Base-by-base conservation (phyloP, 225 moss, liverwort and hornwort genomes). In the Pseudoscleropodium purum region DNA sequence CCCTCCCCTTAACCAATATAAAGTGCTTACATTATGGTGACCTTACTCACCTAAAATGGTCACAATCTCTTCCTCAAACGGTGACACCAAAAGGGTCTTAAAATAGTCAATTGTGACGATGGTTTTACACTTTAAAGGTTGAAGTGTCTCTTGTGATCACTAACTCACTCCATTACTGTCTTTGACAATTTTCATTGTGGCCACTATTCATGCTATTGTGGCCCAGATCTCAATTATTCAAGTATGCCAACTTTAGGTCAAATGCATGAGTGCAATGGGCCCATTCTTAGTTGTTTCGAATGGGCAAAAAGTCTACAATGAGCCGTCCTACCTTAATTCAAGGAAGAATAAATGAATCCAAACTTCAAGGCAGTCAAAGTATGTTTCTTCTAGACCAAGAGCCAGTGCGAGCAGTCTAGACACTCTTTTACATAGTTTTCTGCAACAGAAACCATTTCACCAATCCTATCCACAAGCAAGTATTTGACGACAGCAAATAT, bases 331-430 rank as follows among this genome's bases (percentile, higher is more conserved):
- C 24, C 33, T 51, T 34, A 19, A 1, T 78, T 54, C 54, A 54
- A 56, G 37, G 54, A 25, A 78, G 52, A 79, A 56, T 24, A 4
- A 77, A 15, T 7, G 54, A 54, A 36, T 78, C 37, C 37, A 26
- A 79, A 95, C 89, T 85, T 84, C 92, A 24, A 92, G 93, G 64
- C 92, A 95, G 88, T 95, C 93, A 87, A 98, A 98, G 90, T 90
- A 96, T 13, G 90, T 91, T 85, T 93, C 95, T 79, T 97, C 95
- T 77, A 98, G 65, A 84, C 95, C 87, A 18, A 97, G 95, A 57
- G 98, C 93, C 88, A 96, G 89, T 13, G 98, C 97, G 87, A 97
- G 93, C 89, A 98, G 82, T 39, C 94, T 89, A 63, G 95, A 83
- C 70, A 98, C 90, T 63, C 88, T 87, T 84, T 87, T 95, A 62